Conservation (phyloP, 2,329 filamentous ascomycete genomes). For the Meredithiella fracta region DNA sequence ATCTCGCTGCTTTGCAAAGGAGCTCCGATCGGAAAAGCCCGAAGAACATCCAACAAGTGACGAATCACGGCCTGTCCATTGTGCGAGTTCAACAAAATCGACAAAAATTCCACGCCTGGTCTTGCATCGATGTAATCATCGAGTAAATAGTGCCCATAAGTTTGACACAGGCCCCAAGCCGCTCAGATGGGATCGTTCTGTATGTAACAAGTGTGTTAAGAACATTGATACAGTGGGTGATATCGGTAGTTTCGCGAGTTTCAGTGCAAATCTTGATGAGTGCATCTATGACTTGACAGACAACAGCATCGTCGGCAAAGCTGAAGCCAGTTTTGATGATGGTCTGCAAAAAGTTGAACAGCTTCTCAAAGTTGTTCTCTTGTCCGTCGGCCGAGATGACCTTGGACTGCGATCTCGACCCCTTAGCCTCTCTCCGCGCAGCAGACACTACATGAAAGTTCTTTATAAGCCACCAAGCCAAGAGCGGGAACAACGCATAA, state of each 20-base stretch:
- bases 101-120: constrained; percentile 54
- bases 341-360: constrained; percentile 49
- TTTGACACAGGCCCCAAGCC: constrained; percentile 49
- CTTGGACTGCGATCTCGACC: constrained; percentile 18
- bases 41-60: constrained; percentile 46
- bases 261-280: constrained; percentile 51
- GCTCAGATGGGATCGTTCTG: constrained; percentile 46
- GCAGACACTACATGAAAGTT: constrained; percentile 36
- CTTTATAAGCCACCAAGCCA: constrained; percentile 43
- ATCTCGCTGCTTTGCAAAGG: constrained; percentile 33
- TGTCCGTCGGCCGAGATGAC: constrained; percentile 24
- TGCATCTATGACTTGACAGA: constrained; percentile 43
- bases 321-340: constrained; percentile 64
- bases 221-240: constrained; percentile 49
- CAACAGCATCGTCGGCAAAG: constrained; percentile 44
- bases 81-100: constrained; percentile 56
- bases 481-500: constrained; percentile 46
- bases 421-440: constrained; percentile 33
- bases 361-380: constrained; percentile 43
- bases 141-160: constrained; percentile 58
- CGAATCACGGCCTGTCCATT: constrained; percentile 53
- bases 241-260: constrained; percentile 47
- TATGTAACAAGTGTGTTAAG: constrained; percentile 58
- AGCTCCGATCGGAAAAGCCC: constrained; percentile 29
- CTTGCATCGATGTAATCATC: constrained; percentile 42